These are phyloP conservation scores for Leccinum pallidistipes DNA, from an alignment of 1,284 basidiomycete species.

Conservation along the genomic window DNA sequence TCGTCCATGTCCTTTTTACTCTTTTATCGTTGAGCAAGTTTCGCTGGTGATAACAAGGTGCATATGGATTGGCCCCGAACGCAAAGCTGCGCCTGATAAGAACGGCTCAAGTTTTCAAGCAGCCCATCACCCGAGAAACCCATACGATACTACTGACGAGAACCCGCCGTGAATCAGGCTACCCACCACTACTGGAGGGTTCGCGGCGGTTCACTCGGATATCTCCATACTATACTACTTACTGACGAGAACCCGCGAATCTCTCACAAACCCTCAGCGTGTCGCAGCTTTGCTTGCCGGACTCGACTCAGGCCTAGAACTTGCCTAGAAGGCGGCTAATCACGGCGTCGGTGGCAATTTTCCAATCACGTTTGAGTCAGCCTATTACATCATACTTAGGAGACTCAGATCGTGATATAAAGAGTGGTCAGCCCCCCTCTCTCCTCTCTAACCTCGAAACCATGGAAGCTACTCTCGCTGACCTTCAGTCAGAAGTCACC, in stretches of 20 bases:
- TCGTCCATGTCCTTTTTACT: neutral
- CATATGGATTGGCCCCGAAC: no score
- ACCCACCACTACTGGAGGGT: no score
- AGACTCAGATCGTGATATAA: slow-evolving; percentile 5
- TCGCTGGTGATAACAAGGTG: neutral
- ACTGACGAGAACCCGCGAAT: no score
- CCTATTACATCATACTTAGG: neutral
- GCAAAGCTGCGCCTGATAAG: neutral
- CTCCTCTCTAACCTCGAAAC: neutral
- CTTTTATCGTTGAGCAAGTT: neutral
- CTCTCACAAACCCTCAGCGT: no score
- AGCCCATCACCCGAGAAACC: no score
- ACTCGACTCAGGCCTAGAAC: neutral
- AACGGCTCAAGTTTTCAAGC: neutral
- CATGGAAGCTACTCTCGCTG: slow-evolving; percentile 20
- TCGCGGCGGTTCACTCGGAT: no score
- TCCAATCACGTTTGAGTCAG: neutral
- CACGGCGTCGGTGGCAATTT: neutral
- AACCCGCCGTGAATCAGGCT: no score
- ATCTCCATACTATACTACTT: no score
- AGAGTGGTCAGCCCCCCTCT: neutral
- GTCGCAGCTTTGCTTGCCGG: neutral
- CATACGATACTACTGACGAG: no score
- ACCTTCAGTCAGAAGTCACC: slow-evolving; percentile 52
- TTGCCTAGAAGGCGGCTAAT: neutral